phyloP scores from a whole-genome alignment of 495 filamentous ascomycete genomes.

The Podospora appendiculata region DNA sequence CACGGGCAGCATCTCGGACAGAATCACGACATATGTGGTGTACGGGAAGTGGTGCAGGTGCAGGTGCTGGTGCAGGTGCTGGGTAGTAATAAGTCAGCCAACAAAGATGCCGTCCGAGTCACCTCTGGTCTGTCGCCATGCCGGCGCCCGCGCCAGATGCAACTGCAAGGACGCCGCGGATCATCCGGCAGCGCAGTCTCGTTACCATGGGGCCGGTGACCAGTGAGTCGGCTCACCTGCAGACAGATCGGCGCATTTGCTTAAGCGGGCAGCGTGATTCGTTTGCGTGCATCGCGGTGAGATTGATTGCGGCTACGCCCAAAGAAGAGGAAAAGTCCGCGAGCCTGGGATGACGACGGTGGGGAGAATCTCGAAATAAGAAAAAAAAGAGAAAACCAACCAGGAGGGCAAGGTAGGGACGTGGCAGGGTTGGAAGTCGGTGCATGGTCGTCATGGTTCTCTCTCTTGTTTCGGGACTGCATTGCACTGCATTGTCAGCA shows the following conservation, averaged over 20 bases:
- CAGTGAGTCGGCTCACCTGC: not conserved
- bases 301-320: not conserved
- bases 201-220: slow-evolving; percentile 5
- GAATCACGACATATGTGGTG: too few species aligned
- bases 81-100: too few species aligned
- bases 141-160: too few species aligned
- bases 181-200: not conserved
- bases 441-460: too few species aligned
- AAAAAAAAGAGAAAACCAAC: not conserved
- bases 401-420: not conserved
- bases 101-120: too few species aligned
- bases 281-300: not conserved
- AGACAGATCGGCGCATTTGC: slow-evolving; percentile 4
- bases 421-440: not conserved
- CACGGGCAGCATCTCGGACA: too few species aligned
- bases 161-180: not conserved
- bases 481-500: too few species aligned
- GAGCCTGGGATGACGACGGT: not conserved
- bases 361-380: not conserved
- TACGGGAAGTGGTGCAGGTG: too few species aligned
- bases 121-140: too few species aligned
- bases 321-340: not conserved
- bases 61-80: too few species aligned
- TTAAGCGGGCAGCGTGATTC: slow-evolving; percentile 7
- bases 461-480: too few species aligned